These are phyloP conservation scores for Pestalotiopsis sp. DNA, from an alignment of 2,329 filamentous ascomycete species.

Conservation along the genomic window DNA sequence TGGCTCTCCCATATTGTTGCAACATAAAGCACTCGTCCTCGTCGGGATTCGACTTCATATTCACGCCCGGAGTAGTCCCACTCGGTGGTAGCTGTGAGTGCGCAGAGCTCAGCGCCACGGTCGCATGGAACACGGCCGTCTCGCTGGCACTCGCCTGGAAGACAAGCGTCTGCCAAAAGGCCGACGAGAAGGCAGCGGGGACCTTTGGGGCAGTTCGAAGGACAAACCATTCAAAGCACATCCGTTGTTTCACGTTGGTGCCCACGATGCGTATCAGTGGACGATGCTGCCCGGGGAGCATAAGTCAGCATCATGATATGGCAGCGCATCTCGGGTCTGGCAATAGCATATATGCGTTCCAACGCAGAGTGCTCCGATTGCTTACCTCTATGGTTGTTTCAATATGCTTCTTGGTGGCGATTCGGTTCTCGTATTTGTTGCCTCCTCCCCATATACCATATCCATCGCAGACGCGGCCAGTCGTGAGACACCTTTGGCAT, in stretches of 20 bases:
- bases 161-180: slow-evolving; percentile 41
- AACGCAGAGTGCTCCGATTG: slow-evolving; percentile 10
- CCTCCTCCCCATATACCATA: slow-evolving; percentile 33
- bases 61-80: not conserved
- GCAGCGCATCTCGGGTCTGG: no score
- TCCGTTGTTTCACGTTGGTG: slow-evolving; percentile 30
- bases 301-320: not conserved
- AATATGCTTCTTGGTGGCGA: slow-evolving; percentile 1
- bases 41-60: slow-evolving; percentile 12
- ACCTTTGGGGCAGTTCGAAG: slow-evolving; percentile 38
- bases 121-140: slow-evolving; percentile 42
- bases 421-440: slow-evolving; percentile 11
- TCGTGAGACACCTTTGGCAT: slow-evolving; percentile 28
- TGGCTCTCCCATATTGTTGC: slow-evolving; percentile 39
- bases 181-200: slow-evolving; percentile 36
- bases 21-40: slow-evolving; percentile 29
- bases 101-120: slow-evolving; percentile 39
- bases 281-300: not conserved
- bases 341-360: not conserved
- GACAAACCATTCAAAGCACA: slow-evolving; percentile 46
- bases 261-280: slow-evolving; percentile 13
- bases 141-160: slow-evolving; percentile 38
- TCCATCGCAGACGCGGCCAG: slow-evolving; percentile 32
- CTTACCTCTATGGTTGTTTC: slow-evolving; percentile 32
- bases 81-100: slow-evolving; percentile 27